These are phyloP conservation scores for Dryas drummondii DNA, from an alignment of 306 rosid species.

Conservation along the genomic window DNA sequence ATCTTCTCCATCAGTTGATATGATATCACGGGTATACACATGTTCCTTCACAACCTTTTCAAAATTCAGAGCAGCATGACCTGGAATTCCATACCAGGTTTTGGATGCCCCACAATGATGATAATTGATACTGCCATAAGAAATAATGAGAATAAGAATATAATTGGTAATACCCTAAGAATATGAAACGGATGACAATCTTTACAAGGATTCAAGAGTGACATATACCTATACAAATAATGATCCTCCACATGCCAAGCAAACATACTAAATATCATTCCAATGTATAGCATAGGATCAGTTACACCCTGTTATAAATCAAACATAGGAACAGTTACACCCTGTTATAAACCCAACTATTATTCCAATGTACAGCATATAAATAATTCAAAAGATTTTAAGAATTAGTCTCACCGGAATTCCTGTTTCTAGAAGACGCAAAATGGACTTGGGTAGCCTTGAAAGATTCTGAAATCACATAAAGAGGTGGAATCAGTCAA, in stretches of 20 bases:
- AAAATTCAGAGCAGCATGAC: slow-evolving; percentile 83
- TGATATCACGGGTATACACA: slow-evolving; percentile 77
- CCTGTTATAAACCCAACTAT: slow-evolving; percentile 53
- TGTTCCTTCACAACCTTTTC: slow-evolving; percentile 85
- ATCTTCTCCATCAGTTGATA: slow-evolving; percentile 78
- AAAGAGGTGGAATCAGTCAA: slow-evolving; percentile 20
- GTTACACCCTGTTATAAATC: slow-evolving; percentile 80
- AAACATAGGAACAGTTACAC: slow-evolving; percentile 81
- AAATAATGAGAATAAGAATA: slow-evolving; percentile 23
- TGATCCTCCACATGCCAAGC: slow-evolving; percentile 99
- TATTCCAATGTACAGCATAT: background rate
- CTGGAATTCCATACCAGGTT: slow-evolving; percentile 98
- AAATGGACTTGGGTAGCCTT: slow-evolving; percentile 71
- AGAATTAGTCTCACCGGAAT: slow-evolving; percentile 62
- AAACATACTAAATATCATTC: slow-evolving; percentile 95
- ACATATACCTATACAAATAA: slow-evolving; percentile 77
- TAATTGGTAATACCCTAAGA: background rate
- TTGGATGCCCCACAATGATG: slow-evolving; percentile 97
- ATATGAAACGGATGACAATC: slow-evolving; percentile 7
- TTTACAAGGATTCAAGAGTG: slow-evolving; percentile 1
- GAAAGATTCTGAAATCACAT: slow-evolving; percentile 66
- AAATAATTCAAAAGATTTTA: slow-evolving; percentile 8
- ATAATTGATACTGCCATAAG: slow-evolving; percentile 80
- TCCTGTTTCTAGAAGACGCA: slow-evolving; percentile 74
- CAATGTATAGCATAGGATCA: slow-evolving; percentile 96